Conservation (phyloP, 1,139 yeast genomes). For the Blastobotrys indianensis region DNA sequence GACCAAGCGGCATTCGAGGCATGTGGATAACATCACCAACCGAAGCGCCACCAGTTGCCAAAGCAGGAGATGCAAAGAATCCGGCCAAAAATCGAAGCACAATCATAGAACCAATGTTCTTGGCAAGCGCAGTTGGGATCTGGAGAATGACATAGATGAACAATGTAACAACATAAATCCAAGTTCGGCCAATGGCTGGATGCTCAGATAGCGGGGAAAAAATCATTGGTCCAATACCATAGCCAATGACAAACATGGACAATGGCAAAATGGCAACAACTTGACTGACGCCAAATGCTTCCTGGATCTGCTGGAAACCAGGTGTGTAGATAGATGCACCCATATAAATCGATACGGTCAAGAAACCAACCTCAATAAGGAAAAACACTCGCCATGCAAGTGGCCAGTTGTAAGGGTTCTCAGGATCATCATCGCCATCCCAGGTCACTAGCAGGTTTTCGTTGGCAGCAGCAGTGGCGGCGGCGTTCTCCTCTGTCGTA, state of each 20-base stretch:
- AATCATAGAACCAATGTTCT: slow-evolving; percentile 42
- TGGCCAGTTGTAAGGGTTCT: slow-evolving; percentile 54
- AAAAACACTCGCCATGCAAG: slow-evolving; percentile 36
- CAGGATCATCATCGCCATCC: slow-evolving; percentile 49
- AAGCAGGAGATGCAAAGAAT: slow-evolving; percentile 71
- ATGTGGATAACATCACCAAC: slow-evolving; percentile 64
- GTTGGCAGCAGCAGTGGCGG: slow-evolving; percentile 18
- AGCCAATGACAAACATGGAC: slow-evolving; percentile 51
- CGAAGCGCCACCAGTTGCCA: slow-evolving; percentile 82
- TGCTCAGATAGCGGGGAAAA: slow-evolving; percentile 51
- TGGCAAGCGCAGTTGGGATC: slow-evolving; percentile 40
- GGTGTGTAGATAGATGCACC: slow-evolving; percentile 61
- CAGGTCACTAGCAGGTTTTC: slow-evolving; percentile 27
- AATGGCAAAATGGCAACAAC: slow-evolving; percentile 45
- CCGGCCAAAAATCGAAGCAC: slow-evolving; percentile 76
- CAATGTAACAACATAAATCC: slow-evolving; percentile 37
- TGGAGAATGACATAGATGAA: slow-evolving; percentile 52
- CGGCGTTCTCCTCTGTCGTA: neutral
- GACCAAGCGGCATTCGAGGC: slow-evolving; percentile 62
- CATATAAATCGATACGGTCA: slow-evolving; percentile 52
- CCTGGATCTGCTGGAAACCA: slow-evolving; percentile 41
- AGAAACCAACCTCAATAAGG: slow-evolving; percentile 38
- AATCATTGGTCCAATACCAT: slow-evolving; percentile 50
- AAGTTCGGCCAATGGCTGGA: slow-evolving; percentile 39
- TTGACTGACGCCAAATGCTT: slow-evolving; percentile 40